These are phyloP conservation scores for Zasmidium angulare DNA, from an alignment of 2,329 filamentous ascomycete species.

Conservation along the genomic window DNA sequence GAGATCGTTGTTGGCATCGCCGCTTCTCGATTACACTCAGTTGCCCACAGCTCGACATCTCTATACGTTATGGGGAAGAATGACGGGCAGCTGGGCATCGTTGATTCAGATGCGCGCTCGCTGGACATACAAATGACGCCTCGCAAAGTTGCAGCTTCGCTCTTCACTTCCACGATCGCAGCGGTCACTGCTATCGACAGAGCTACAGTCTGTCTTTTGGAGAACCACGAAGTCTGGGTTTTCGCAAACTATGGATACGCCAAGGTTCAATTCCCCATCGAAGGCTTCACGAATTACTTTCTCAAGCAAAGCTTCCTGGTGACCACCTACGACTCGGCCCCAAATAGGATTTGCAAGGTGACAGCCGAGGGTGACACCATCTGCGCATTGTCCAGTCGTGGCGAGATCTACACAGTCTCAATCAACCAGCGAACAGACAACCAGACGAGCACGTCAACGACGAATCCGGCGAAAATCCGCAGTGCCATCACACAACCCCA, in stretches of 20 bases:
- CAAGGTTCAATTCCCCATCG: conserved; percentile 79
- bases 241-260: conserved; percentile 96
- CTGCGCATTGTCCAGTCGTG: conserved; percentile 77
- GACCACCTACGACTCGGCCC: conserved; percentile 62
- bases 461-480: conserved; percentile 87
- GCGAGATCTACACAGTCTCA: conserved; percentile 83
- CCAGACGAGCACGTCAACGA: conserved; percentile 69
- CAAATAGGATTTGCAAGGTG: conserved; percentile 72
- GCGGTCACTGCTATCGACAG: conserved; percentile 86
- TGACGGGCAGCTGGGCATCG: conserved; percentile 85
- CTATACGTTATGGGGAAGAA: conserved; percentile 96
- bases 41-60: conserved; percentile 76
- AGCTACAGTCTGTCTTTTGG: conserved; percentile 80
- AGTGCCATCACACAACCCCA: conserved; percentile 75
- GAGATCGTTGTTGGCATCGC: conserved; percentile 79
- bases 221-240: conserved; percentile 86
- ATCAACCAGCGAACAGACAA: conserved; percentile 69
- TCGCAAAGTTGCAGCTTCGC: conserved; percentile 81
- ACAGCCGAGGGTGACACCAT: conserved; percentile 88
- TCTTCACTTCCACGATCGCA: conserved; percentile 70
- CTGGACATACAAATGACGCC: conserved; percentile 80
- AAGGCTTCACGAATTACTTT: conserved; percentile 69
- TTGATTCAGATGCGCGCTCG: conserved; percentile 91
- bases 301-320: conserved; percentile 65
- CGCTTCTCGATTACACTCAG: conserved; percentile 87